Conservation (phyloP, 1,139 yeast genomes). For the Meyerozyma athensensis region DNA sequence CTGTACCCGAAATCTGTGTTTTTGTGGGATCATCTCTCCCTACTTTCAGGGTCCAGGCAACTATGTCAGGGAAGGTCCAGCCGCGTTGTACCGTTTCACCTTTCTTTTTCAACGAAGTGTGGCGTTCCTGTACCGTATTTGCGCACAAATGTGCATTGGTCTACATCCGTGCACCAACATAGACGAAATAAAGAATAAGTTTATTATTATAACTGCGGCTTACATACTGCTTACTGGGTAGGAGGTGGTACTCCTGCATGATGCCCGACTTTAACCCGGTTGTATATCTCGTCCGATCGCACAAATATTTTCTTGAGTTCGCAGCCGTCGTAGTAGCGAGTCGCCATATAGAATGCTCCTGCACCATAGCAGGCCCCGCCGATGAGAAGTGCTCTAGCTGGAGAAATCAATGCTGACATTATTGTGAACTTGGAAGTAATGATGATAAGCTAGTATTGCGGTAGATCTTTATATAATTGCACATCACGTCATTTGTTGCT, state of each 20-base stretch:
- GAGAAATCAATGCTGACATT: constrained; percentile 4
- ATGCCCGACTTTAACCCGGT: constrained; percentile 22
- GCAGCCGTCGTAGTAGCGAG: constrained; percentile 28
- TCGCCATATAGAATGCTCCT: constrained; percentile 35
- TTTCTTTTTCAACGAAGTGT: background rate
- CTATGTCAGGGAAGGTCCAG: too few species aligned
- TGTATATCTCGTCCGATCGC: constrained; percentile 26
- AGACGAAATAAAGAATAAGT: too few species aligned
- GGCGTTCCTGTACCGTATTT: background rate
- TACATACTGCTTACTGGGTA: background rate
- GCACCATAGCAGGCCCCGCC: constrained; percentile 35
- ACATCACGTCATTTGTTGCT: background rate
- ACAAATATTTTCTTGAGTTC: constrained; percentile 27
- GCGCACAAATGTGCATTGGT: background rate
- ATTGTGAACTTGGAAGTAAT: background rate
- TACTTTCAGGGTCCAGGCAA: too few species aligned
- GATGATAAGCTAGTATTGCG: background rate
- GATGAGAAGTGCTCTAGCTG: constrained; percentile 26
- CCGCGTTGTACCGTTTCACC: too few species aligned
- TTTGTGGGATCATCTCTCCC: too few species aligned
- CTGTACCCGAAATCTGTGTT: too few species aligned
- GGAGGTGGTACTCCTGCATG: constrained; percentile 9
- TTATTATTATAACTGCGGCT: background rate
- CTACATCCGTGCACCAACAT: too few species aligned
- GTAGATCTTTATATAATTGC: background rate